Base-by-base conservation (phyloP, 768 basidiomycete genomes). In the Auricularia sp. region DNA sequence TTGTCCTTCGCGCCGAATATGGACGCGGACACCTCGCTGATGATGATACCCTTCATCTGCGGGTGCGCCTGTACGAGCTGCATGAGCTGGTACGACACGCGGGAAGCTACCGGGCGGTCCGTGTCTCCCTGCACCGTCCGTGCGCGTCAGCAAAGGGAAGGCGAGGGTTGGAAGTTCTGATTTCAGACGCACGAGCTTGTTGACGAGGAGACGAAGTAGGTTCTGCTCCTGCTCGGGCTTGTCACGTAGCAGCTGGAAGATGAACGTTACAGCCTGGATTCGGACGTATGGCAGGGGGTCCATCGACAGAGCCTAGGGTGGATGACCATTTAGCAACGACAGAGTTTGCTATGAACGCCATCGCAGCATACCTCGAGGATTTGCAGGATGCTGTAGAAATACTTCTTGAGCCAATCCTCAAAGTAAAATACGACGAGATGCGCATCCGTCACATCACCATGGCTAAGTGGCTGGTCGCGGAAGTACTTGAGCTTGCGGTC, bases 141-240 rank as follows among this genome's bases (percentile, higher is more conserved):
- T 91, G 94, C 65, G 47, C 39, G 39, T 42, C 39, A 42, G 39
- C 39, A 7, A 14, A 7, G 7, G 39, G 8, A 42, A 14, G 12
- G 12, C 7, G 8, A 21, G 58, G 34, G 16, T 10, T 33, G 66
- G 8, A 47, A 63, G 61, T 16, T 62, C 47, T 10, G 36, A 75
- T 87, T 61, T 67, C 89, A 29, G 29, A 42, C 39, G 39, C 39
- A 42, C 93, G 23, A 99, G 84, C 74, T 98, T 98, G 79, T 98
- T 96, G 39, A 93, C 93, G 7, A 98, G 86, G 4, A 98, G 78
- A 35, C 89, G 85, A 4, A 98, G 83, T 36, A 98, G 77, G 77
- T 99, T 99, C 71, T 98, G 93, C 72, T 98, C 97, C 73, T 99
- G 97, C 73, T 99, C 97, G 0, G 96, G 93, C 70, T 93, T 94